These are phyloP conservation scores for Pinus taeda DNA, from an alignment of 75 land plant genomes.

Conservation along the genomic window DNA sequence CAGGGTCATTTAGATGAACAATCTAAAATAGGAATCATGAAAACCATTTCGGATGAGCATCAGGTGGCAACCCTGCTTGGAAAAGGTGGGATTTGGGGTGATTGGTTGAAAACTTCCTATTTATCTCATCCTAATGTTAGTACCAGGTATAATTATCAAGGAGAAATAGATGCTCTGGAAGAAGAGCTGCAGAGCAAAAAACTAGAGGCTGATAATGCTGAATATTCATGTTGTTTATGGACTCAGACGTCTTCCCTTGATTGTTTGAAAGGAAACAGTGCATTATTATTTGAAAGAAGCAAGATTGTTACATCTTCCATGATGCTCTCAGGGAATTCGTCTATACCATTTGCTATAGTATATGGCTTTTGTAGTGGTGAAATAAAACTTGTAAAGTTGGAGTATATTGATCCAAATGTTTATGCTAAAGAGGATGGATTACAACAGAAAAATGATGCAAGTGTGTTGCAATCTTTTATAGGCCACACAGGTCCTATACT, in stretches of 20 bases:
- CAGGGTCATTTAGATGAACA: not conserved
- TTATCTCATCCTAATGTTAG: not conserved
- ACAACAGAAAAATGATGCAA: slow-evolving; percentile 6
- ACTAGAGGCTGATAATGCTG: not conserved
- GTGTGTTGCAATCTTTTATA: slow-evolving; percentile 19
- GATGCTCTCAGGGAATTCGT: slow-evolving; percentile 47
- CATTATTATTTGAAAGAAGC: slow-evolving; percentile 1
- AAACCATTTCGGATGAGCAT: not conserved
- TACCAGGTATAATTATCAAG: not conserved
- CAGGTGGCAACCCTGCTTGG: slow-evolving; percentile 9
- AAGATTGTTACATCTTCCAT: slow-evolving; percentile 64
- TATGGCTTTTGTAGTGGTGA: slow-evolving; percentile 77
- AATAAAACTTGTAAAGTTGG: slow-evolving; percentile 40
- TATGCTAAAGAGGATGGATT: slow-evolving; percentile 5
- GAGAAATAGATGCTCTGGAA: not conserved
- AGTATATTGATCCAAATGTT: slow-evolving; percentile 5
- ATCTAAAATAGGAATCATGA: not conserved
- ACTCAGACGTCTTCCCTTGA: not conserved
- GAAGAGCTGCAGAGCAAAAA: not conserved
- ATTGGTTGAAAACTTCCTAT: slow-evolving; percentile 13
- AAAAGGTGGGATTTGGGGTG: slow-evolving; percentile 18
- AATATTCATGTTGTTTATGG: slow-evolving; percentile 7
- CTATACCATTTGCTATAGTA: slow-evolving; percentile 54
- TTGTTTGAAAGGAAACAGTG: not conserved
- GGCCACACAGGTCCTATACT: slow-evolving; percentile 72